These are phyloP conservation scores for Colletotrichum sp. DNA, from an alignment of 2,329 filamentous ascomycete species.

Conservation along the genomic window DNA sequence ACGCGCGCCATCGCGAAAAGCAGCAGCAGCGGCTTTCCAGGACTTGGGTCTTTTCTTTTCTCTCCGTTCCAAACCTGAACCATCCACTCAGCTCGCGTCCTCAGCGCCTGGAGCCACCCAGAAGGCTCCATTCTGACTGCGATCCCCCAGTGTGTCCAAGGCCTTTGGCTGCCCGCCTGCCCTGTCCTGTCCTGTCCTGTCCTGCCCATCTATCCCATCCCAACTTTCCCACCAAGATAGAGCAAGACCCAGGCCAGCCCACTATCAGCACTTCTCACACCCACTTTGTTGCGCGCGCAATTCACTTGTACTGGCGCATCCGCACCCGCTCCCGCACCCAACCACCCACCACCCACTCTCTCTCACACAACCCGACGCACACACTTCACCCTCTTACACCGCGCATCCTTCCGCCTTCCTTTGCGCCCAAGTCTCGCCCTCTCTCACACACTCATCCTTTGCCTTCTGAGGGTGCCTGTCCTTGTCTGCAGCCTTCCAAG, in stretches of 20 bases:
- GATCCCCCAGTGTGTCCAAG: constrained; percentile 6
- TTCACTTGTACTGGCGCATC: constrained; percentile 12
- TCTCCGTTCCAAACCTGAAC: not conserved
- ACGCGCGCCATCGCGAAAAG: constrained; percentile 22
- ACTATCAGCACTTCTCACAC: not conserved
- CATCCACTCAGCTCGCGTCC: not conserved
- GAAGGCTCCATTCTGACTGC: constrained; percentile 11
- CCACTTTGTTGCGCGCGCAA: constrained; percentile 6
- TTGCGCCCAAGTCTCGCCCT: constrained; percentile 8
- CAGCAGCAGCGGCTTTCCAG: not conserved
- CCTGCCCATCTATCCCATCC: not conserved
- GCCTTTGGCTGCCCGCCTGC: not conserved
- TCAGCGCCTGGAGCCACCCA: not conserved
- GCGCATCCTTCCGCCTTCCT: constrained; percentile 1
- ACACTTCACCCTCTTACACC: constrained; percentile 9
- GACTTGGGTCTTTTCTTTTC: not conserved
- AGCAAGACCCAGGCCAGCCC: not conserved
- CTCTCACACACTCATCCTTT: not conserved
- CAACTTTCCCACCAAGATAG: not conserved
- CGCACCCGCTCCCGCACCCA: constrained; percentile 13
- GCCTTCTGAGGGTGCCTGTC: not conserved
- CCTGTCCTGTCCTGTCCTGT: not conserved
- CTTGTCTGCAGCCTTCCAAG: constrained; percentile 6
- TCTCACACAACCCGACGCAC: constrained; percentile 7
- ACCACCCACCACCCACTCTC: not conserved